Evolutionary conservation across 2,329 filamentous ascomycete genomes (phyloP).

Genomic region (Aspergillus fructus): DNA sequence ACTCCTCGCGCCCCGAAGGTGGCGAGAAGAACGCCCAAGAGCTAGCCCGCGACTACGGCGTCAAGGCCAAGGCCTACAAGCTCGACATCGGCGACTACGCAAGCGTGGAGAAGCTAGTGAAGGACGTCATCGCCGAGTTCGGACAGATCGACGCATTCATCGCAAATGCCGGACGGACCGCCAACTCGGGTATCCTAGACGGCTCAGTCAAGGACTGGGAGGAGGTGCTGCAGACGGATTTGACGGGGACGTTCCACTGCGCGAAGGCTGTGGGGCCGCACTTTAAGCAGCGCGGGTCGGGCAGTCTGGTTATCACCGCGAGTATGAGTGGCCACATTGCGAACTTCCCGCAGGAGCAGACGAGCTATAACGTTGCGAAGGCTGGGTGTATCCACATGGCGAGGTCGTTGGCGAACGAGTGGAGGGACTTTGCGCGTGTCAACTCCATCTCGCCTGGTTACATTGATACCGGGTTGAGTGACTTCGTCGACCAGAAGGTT

Average conservation of each 20-base stretch:
- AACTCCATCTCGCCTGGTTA: slow-evolving; percentile 69
- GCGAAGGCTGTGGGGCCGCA: slow-evolving; percentile 84
- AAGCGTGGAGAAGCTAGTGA: slow-evolving; percentile 57
- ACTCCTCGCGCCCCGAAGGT: slow-evolving; percentile 60
- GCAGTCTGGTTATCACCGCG: slow-evolving; percentile 66
- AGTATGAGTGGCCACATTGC: slow-evolving; percentile 59
- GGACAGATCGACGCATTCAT: slow-evolving; percentile 67
- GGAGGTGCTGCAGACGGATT: slow-evolving; percentile 78
- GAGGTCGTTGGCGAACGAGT: slow-evolving; percentile 65
- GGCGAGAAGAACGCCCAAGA: slow-evolving; percentile 67
- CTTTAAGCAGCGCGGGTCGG: slow-evolving; percentile 65
- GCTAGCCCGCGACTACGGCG: slow-evolving; percentile 58
- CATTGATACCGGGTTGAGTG: slow-evolving; percentile 66
- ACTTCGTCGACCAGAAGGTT: slow-evolving; percentile 61
- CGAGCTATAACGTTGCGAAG: slow-evolving; percentile 65
- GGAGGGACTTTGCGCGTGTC: slow-evolving; percentile 67
- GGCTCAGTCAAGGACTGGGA: slow-evolving; percentile 70
- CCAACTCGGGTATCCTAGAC: slow-evolving; percentile 67
- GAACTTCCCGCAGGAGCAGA: slow-evolving; percentile 64
- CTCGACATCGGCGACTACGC: slow-evolving; percentile 59
- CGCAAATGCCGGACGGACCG: slow-evolving; percentile 70
- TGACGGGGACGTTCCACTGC: slow-evolving; percentile 83
- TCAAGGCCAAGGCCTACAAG: slow-evolving; percentile 69
- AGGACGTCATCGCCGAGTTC: slow-evolving; percentile 66
- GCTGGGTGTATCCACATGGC: slow-evolving; percentile 66